These are phyloP conservation scores for Aspergillus sp. DNA, from an alignment of 2,329 filamentous ascomycete species.

Conservation along the genomic window DNA sequence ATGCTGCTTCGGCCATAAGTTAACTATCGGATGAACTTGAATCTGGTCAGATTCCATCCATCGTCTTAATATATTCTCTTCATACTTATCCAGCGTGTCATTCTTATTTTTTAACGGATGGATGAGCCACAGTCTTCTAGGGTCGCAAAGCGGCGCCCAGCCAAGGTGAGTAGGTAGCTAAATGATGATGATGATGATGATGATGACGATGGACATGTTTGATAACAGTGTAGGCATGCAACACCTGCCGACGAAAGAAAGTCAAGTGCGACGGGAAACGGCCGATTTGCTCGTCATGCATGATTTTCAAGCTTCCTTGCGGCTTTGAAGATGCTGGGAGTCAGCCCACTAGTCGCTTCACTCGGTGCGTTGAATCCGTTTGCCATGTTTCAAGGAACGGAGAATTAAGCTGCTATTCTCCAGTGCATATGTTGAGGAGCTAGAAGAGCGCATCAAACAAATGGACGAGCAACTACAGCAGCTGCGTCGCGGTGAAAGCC, in stretches of 20 bases:
- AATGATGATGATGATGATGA: too few species aligned
- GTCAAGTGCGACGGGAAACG: background rate
- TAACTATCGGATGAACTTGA: too few species aligned
- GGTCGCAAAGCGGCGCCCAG: too few species aligned
- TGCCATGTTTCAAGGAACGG: background rate
- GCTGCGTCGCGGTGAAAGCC: background rate
- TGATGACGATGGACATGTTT: too few species aligned
- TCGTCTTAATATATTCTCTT: too few species aligned
- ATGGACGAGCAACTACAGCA: background rate
- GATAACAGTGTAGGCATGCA: background rate
- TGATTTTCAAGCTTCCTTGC: background rate
- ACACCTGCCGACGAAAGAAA: background rate
- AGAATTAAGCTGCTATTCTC: background rate
- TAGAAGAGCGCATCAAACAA: background rate
- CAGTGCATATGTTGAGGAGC: background rate
- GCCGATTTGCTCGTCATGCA: background rate
- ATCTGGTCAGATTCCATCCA: too few species aligned
- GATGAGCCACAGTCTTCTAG: too few species aligned
- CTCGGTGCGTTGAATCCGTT: background rate
- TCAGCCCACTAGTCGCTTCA: background rate
- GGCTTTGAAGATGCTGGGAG: background rate
- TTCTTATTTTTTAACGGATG: too few species aligned
- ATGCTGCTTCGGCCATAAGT: too few species aligned
- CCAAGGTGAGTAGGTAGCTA: too few species aligned
- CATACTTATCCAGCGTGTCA: too few species aligned